These are phyloP conservation scores for Trichosporon ovoides DNA, from an alignment of 1,284 basidiomycete genomes.

Conservation along the genomic window DNA sequence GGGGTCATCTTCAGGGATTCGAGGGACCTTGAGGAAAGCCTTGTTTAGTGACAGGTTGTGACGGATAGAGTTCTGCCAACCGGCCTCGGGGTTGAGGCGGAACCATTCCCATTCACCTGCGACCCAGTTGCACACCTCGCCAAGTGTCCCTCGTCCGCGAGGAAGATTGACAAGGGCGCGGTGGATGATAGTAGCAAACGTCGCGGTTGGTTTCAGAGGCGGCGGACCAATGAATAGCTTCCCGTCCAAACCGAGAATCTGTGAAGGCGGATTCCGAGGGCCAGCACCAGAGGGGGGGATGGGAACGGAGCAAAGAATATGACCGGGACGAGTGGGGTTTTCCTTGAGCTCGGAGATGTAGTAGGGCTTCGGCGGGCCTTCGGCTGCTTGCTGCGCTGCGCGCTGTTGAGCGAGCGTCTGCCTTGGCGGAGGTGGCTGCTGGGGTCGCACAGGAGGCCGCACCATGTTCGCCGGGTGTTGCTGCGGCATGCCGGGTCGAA, in stretches of 20 bases:
- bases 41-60: conserved; percentile 85
- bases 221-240: conserved; percentile 46
- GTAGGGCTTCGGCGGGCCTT: conserved; percentile 35
- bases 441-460: conserved; percentile 2
- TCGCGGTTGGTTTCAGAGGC: conserved; percentile 46
- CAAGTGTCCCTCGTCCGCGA: conserved; percentile 75
- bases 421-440: not conserved
- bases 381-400: conserved; percentile 11
- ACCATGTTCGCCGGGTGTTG: not conserved
- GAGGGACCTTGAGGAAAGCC: conserved; percentile 78
- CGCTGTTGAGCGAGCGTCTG: conserved; percentile 11
- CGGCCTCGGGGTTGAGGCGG: conserved; percentile 66
- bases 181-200: conserved; percentile 49
- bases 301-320: conserved; percentile 45
- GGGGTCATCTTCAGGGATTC: conserved; percentile 71
- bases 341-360: conserved; percentile 43
- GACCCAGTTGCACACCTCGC: conserved; percentile 90
- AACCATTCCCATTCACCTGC: conserved; percentile 84
- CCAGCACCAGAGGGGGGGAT: conserved; percentile 46
- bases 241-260: conserved; percentile 46
- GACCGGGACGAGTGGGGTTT: conserved; percentile 40
- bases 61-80: conserved; percentile 91
- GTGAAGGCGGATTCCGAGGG: conserved; percentile 41
- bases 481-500: conserved; percentile 9
- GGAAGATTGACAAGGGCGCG: conserved; percentile 42